Percentiles rank a stretch among this genome's conserved stretches.
Evolutionary conservation across 2,329 filamentous ascomycete genomes (phyloP).

Genomic region (Emmonsiellopsis sp.): DNA sequence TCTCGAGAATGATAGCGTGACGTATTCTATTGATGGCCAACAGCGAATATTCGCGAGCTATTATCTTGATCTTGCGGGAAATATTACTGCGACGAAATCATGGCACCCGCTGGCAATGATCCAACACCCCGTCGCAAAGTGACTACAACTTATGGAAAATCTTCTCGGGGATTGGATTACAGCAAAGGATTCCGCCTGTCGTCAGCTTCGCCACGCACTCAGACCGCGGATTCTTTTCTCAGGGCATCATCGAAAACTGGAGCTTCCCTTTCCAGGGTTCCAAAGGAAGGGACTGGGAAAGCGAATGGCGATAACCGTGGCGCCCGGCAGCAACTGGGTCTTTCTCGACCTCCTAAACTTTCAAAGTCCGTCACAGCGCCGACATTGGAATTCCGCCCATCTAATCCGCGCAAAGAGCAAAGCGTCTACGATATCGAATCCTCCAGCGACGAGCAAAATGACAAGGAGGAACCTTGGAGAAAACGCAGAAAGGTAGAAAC

Average conservation of each 20-base stretch:
- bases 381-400: neutral
- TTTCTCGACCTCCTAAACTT: neutral
- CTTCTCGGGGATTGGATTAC: constrained; percentile 5
- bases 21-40: neutral
- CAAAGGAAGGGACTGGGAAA: neutral
- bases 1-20: neutral
- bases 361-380: neutral
- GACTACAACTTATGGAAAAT: constrained; percentile 11
- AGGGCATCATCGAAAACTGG: neutral
- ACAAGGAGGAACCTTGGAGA: constrained; percentile 2
- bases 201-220: neutral
- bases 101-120: constrained; percentile 2
- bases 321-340: neutral
- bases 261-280: neutral
- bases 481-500: constrained; percentile 12
- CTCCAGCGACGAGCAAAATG: constrained; percentile 19
- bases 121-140: constrained; percentile 9
- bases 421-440: constrained; percentile 20
- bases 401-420: neutral
- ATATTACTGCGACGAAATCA: neutral
- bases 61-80: neutral
- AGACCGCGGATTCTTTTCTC: neutral
- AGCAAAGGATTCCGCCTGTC: neutral
- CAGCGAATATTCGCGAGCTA: too few species aligned
- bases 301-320: neutral